A percentile compares a stretch with the other conserved stretches of the same genome.
These are phyloP conservation scores for Suhomyces emberorum DNA, from an alignment of 805 yeast genomes.

Conservation along the genomic window DNA sequence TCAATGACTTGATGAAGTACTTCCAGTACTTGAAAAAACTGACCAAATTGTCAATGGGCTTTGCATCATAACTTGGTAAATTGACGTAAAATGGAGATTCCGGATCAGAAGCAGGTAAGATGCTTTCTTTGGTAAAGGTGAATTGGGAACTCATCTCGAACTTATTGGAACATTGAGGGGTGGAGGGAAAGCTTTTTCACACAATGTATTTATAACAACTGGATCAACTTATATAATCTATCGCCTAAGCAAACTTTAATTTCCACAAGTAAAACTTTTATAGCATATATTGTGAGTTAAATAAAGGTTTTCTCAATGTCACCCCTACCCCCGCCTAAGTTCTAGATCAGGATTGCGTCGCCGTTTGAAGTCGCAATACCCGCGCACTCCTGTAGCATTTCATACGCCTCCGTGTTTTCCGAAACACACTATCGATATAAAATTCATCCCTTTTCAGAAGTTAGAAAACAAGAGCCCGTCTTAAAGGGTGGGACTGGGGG, in stretches of 20 bases:
- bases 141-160: slow-evolving; percentile 5
- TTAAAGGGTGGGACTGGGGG: neutral
- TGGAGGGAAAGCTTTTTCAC: no score
- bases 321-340: neutral
- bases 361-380: neutral
- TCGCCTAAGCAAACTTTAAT: no score
- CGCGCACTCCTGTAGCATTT: no score
- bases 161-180: neutral
- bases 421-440: neutral
- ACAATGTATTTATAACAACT: no score
- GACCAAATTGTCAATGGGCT: slow-evolving; percentile 38
- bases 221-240: no score
- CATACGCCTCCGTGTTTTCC: neutral
- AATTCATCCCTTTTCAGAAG: neutral
- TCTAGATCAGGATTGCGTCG: neutral
- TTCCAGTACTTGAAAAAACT: slow-evolving; percentile 41
- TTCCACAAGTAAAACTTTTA: no score
- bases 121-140: slow-evolving; percentile 10
- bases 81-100: slow-evolving; percentile 37
- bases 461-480: no score
- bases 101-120: slow-evolving; percentile 33
- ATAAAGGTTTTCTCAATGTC: neutral
- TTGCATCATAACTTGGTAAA: slow-evolving; percentile 36
- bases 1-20: slow-evolving; percentile 34
- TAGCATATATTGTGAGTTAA: neutral